Evolutionary conservation across 345 rosid genomes (phyloP).

Genomic region (Eucalyptus cloeziana): DNA sequence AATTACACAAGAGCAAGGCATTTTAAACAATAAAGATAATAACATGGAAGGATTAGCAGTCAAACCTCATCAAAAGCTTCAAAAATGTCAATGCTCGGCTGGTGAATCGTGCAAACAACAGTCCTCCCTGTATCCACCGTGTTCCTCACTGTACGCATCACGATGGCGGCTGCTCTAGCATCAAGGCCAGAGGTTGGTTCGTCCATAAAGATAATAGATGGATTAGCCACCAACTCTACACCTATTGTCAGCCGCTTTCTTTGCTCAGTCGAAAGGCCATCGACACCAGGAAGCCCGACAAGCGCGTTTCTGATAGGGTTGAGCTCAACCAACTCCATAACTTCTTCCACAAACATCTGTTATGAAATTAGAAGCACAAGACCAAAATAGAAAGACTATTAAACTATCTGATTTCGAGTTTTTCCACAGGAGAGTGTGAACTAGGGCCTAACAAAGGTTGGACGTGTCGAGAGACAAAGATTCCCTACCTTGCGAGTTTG

Average conservation of each 20-base stretch:
- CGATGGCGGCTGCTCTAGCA: slow-evolving; percentile 33
- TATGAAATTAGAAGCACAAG: background rate
- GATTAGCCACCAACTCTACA: slow-evolving; percentile 34
- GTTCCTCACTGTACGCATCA: slow-evolving; percentile 27
- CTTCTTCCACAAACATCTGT: slow-evolving; percentile 79
- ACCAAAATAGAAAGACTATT: background rate
- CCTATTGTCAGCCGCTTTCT: slow-evolving; percentile 28
- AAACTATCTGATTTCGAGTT: background rate
- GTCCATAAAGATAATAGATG: slow-evolving; percentile 30
- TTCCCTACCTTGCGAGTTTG: slow-evolving; percentile 33
- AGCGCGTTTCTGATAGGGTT: slow-evolving; percentile 32
- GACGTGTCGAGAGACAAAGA: background rate
- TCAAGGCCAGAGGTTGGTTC: slow-evolving; percentile 35
- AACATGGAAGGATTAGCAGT: background rate
- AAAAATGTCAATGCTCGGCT: slow-evolving; percentile 31
- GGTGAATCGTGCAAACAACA: slow-evolving; percentile 33
- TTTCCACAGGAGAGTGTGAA: background rate
- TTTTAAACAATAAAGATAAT: background rate
- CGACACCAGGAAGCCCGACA: slow-evolving; percentile 27
- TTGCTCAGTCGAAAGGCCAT: slow-evolving; percentile 29
- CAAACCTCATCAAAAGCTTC: slow-evolving; percentile 33
- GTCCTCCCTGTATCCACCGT: slow-evolving; percentile 30
- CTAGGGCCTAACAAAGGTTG: background rate
- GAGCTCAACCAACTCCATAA: slow-evolving; percentile 81
- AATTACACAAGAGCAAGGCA: background rate